phyloP scores from a whole-genome alignment of 306 rosid species.

The Cucurbita maxima region DNA sequence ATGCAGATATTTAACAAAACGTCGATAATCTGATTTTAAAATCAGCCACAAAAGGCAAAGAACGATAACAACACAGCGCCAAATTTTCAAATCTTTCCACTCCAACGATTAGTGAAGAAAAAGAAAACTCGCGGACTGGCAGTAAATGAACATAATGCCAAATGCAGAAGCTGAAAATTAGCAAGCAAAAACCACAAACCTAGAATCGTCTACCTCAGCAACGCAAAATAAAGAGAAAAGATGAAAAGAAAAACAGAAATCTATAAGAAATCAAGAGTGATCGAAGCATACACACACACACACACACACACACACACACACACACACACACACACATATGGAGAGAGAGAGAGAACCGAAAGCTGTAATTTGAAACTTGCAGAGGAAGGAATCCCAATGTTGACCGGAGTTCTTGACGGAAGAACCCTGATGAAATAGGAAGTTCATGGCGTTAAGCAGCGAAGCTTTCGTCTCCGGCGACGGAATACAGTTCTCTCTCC shows the following conservation, averaged over 20 bases:
- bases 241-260: background rate
- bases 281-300: background rate
- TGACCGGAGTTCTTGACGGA: background rate
- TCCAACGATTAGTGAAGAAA: background rate
- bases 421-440: background rate
- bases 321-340: background rate
- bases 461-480: background rate
- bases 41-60: background rate
- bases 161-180: background rate
- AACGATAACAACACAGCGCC: background rate
- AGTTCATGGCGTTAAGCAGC: background rate
- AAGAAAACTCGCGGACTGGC: too few species aligned
- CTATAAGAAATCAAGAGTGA: background rate
- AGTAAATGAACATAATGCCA: background rate
- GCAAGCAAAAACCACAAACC: background rate
- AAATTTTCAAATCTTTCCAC: too few species aligned
- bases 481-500: background rate
- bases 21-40: background rate
- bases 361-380: background rate
- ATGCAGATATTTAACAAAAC: background rate
- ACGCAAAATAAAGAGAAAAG: background rate
- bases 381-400: background rate
- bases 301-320: too few species aligned
- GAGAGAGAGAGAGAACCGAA: background rate
- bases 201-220: background rate